Evolutionary conservation across 768 basidiomycete species (phyloP).

Genomic region (Agrocybe chaxingu): DNA sequence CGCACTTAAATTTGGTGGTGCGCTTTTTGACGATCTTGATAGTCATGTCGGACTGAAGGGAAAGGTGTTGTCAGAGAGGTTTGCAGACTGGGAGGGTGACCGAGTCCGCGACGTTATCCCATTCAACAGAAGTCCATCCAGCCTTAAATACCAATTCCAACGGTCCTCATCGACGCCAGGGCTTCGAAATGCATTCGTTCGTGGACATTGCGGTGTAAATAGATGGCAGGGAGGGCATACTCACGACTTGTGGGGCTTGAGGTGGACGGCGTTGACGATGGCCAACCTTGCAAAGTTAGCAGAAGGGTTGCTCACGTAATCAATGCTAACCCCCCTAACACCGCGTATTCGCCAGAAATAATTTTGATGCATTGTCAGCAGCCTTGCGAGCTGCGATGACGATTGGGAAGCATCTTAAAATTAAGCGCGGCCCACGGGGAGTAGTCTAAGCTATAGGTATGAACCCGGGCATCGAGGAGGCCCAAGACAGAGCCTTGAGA

Average conservation of each 20-base stretch:
- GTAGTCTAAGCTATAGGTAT: no score
- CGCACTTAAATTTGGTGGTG: slow-evolving; percentile 94
- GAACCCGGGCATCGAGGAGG: neutral
- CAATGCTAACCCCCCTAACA: slow-evolving; percentile 7
- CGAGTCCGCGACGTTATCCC: slow-evolving; percentile 27
- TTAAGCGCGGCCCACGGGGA: no score
- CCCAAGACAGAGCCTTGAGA: slow-evolving; percentile 8
- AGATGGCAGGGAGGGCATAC: slow-evolving; percentile 28
- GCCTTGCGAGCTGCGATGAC: no score
- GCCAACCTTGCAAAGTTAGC: slow-evolving; percentile 12
- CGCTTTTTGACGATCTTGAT: slow-evolving; percentile 91
- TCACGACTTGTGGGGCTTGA: slow-evolving; percentile 54
- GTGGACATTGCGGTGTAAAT: slow-evolving; percentile 12
- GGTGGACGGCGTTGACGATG: slow-evolving; percentile 41
- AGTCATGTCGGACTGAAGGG: slow-evolving; percentile 41
- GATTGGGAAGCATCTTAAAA: no score
- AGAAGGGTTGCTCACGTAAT: slow-evolving; percentile 26
- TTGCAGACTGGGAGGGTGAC: slow-evolving; percentile 11
- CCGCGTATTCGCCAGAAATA: neutral
- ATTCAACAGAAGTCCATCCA: slow-evolving; percentile 31
- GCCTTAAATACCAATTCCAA: slow-evolving; percentile 17
- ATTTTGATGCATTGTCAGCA: neutral
- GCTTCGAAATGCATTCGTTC: slow-evolving; percentile 8
- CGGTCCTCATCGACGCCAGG: slow-evolving; percentile 11
- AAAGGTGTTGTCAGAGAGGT: slow-evolving; percentile 11